phyloP scores from a whole-genome alignment of 441 rosid genomes.

The Adansonia grandidieri region DNA sequence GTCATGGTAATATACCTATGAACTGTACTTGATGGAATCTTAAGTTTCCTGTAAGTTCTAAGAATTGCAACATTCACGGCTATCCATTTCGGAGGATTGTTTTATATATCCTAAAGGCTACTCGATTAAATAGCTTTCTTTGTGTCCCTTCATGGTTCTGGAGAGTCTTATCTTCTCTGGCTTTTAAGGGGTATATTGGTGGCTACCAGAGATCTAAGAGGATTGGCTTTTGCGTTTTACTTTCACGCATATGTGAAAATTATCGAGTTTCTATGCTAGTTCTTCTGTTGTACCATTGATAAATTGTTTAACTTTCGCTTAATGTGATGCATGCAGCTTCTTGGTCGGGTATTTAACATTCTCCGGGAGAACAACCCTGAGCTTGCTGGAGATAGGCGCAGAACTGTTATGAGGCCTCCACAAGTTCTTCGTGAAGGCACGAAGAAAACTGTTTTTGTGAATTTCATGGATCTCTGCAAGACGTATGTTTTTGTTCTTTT shows the following conservation, averaged over 20 bases:
- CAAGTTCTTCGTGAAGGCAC: constrained; percentile 57
- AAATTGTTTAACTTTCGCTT: background rate
- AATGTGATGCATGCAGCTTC: constrained; percentile 42
- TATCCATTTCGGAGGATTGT: background rate
- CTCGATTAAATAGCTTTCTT: background rate
- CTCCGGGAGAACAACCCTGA: constrained; percentile 56
- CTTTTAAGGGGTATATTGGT: too few species aligned
- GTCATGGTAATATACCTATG: background rate
- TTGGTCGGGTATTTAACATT: constrained; percentile 46
- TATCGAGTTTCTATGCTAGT: constrained; percentile 5
- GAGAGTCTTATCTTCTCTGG: too few species aligned
- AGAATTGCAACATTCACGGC: background rate
- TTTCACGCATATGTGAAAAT: background rate
- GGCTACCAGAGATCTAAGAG: too few species aligned
- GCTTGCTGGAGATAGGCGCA: constrained; percentile 57
- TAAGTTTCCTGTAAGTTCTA: background rate
- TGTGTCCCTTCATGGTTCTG: background rate
- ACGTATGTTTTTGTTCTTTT: constrained; percentile 37
- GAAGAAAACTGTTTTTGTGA: constrained; percentile 55
- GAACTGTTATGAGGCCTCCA: constrained; percentile 61
- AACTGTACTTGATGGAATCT: background rate
- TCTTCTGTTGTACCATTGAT: too few species aligned
- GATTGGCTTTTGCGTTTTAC: too few species aligned
- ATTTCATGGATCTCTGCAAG: constrained; percentile 64
- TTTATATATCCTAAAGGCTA: background rate